Evolutionary conservation across 2,329 filamentous ascomycete species (phyloP).

Genomic region (Paraphoma chrysanthemicola): DNA sequence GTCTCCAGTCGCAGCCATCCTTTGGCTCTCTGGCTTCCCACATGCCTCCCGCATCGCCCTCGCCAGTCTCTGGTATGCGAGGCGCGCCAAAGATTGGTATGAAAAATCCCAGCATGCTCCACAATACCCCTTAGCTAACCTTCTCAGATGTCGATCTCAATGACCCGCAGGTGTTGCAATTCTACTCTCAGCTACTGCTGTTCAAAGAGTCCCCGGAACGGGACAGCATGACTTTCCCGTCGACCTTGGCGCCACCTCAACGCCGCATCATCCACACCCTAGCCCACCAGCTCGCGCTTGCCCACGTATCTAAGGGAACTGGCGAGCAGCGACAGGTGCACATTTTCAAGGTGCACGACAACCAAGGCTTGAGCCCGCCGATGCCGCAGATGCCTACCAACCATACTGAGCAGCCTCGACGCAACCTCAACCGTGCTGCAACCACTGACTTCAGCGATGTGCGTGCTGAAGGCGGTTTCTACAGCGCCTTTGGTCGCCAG

Average conservation of each 20-base stretch:
- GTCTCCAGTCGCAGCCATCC: conserved; percentile 84
- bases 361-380: conserved; percentile 66
- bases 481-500: conserved; percentile 79
- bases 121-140: conserved; percentile 18
- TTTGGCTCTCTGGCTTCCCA: conserved; percentile 77
- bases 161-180: conserved; percentile 83
- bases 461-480: conserved; percentile 75
- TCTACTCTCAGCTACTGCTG: conserved; percentile 87
- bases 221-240: conserved; percentile 84
- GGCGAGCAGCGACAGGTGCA: conserved; percentile 90
- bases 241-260: conserved; percentile 80
- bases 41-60: conserved; percentile 69
- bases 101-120: conserved; percentile 21
- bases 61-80: conserved; percentile 67
- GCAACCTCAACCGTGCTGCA: conserved; percentile 89
- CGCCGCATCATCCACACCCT: conserved; percentile 92
- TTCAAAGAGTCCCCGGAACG: conserved; percentile 82
- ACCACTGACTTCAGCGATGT: conserved; percentile 94
- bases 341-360: conserved; percentile 75
- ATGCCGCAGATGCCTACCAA: conserved; percentile 68
- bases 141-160: conserved; percentile 81
- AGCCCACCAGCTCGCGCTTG: conserved; percentile 91
- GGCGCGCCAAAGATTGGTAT: conserved; percentile 54
- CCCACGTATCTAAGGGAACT: conserved; percentile 87
- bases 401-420: conserved; percentile 78